Evolutionary conservation across 2,329 filamentous ascomycete genomes (phyloP), one percentile per base, ranked within the genome.

Genomic region (Diaporthe vexans): DNA sequence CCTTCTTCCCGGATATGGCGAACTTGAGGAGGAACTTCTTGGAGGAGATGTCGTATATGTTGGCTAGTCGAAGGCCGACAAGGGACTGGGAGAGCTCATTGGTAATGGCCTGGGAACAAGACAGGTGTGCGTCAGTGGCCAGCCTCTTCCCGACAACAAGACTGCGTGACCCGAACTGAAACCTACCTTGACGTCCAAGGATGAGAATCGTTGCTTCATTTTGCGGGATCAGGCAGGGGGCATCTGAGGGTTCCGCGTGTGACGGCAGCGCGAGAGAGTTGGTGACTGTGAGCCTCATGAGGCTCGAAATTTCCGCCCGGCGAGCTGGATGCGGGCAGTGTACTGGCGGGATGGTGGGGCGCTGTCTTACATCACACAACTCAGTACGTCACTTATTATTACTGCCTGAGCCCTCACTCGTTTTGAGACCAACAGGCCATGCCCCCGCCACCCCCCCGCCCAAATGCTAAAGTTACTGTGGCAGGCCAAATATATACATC

Each of bases 21-120:
- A 99, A 97, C 82, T 98, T 98, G 83, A 99, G 90, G 35, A 98
- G 92, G 81, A 98, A 94, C 81, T 98, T 98, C 81, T 96, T 95
- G 77, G 95, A 95, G 76, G 95, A 97, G 75, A 99, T 91, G 83
- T 99, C 97, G 86, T 99, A 98, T 82, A 98, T 93, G 82, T 99
- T 99, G 76, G 94, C 91, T 68, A 98, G 90, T 77, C 97, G 94
- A 76, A 98, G 88, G 74, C 91, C 91, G 74, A 93, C 91, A 71
- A 99, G 89, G 77, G 89, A 90, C 76, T 90, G 87, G 75, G 95
- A 93, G 76, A 99, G 93, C 89, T 99, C 97, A 82, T 97, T 94
- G 73, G 95, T 94, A 81, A 98, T 97, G 84, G 97, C 95, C 94
- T 97, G 80, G 15, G 70, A 21, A 24, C 21, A 48, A 48, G 43